A percentile compares a stretch with the other conserved stretches of the same genome.
These are phyloP conservation scores for Chernovozyma sophiae-reginae DNA, from an alignment of 1,139 yeast species.

Conservation along the genomic window DNA sequence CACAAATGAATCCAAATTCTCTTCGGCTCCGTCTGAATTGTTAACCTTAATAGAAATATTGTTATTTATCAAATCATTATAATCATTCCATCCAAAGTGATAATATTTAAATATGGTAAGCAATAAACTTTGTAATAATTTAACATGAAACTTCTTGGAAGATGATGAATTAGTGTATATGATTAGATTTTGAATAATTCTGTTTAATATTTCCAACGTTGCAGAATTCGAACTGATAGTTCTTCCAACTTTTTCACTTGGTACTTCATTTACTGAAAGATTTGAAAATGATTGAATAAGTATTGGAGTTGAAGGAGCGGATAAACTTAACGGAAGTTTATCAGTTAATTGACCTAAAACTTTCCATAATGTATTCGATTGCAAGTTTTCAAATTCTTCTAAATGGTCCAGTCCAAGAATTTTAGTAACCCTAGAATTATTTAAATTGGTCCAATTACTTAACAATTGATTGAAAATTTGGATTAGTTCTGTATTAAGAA, in stretches of 20 bases:
- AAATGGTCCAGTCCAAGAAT: conserved; percentile 17
- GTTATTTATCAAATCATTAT: conserved; percentile 27
- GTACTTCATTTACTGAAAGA: conserved; percentile 3
- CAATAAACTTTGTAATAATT: conserved; percentile 32
- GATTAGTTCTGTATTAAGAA: conserved; percentile 28
- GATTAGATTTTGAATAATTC: conserved; percentile 33
- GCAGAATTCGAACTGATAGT: conserved; percentile 1
- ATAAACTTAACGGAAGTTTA: conserved; percentile 39
- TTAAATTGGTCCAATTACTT: conserved; percentile 24
- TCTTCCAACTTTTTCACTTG: conserved; percentile 4
- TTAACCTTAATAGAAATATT: conserved; percentile 39
- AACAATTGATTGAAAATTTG: conserved; percentile 23
- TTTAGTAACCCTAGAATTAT: conserved; percentile 18
- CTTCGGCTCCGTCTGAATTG: conserved; percentile 28
- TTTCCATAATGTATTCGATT: conserved; percentile 29
- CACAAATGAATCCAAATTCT: conserved; percentile 35
- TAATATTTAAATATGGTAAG: conserved; percentile 34
- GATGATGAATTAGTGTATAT: conserved; percentile 29
- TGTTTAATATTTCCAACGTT: conserved; percentile 13
- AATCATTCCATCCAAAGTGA: conserved; percentile 43
- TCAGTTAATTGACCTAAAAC: conserved; percentile 38
- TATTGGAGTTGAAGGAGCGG: conserved; percentile 45
- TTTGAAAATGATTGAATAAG: conserved; percentile 3
- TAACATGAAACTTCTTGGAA: conserved; percentile 29
- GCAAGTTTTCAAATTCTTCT: conserved; percentile 33